Conservation (phyloP, 768 basidiomycete genomes). For the Dacryopinax spathularia region DNA sequence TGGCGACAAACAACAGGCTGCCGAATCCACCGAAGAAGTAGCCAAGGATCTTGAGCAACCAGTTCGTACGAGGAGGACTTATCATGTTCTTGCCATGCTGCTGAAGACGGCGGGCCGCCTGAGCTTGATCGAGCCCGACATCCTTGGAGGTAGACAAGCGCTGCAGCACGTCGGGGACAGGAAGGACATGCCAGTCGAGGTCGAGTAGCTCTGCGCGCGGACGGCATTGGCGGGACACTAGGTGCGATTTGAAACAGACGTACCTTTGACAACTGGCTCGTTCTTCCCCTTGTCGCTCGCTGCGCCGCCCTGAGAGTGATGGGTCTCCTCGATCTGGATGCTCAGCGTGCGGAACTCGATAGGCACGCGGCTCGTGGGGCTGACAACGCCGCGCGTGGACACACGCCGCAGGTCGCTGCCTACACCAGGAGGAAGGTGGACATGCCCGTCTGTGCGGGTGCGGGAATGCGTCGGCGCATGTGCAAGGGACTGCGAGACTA, state of each 20-base stretch:
- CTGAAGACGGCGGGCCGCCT: constrained; percentile 34
- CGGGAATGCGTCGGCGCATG: not conserved
- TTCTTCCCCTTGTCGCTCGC: constrained; percentile 10
- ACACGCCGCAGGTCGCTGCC: not conserved
- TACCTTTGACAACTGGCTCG: constrained; percentile 7
- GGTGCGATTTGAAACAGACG: not conserved
- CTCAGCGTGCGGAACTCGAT: constrained; percentile 30
- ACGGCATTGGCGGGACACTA: constrained; percentile 16
- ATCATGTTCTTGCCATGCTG: constrained; percentile 39
- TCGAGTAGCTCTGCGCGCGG: constrained; percentile 28
- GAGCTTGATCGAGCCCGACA: constrained; percentile 36
- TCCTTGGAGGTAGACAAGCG: constrained; percentile 33
- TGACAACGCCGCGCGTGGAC: not conserved
- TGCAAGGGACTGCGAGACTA: not conserved
- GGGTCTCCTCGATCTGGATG: constrained; percentile 26
- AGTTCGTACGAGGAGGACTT: constrained; percentile 33
- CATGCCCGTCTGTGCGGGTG: not conserved
- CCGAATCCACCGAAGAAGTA: constrained; percentile 49
- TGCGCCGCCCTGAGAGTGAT: not conserved
- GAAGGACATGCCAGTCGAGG: constrained; percentile 38
- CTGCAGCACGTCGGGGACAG: constrained; percentile 29
- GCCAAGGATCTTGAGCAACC: constrained; percentile 36
- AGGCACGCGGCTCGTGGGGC: constrained; percentile 8
- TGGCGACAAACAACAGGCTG: constrained; percentile 40
- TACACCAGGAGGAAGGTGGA: not conserved